Percentiles rank a stretch among this genome's conserved stretches.
These are phyloP conservation scores for Ceratobasidium sp. DNA, from an alignment of 1,284 basidiomycete species.

Conservation along the genomic window DNA sequence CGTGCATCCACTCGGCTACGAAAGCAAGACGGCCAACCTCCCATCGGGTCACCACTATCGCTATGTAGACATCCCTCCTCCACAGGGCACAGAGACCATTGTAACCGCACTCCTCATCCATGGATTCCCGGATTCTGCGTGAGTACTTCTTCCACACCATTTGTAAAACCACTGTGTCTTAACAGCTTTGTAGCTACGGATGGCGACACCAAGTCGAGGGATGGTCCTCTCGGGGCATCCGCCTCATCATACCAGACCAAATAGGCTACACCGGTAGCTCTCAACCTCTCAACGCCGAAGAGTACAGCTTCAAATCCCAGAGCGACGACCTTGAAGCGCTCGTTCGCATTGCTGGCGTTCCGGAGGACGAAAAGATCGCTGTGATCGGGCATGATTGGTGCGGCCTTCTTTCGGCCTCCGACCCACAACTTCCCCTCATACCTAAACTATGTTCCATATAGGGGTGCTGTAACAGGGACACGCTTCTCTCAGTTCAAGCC, in stretches of 20 bases:
- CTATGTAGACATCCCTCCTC: slow-evolving; percentile 24
- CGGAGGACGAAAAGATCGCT: slow-evolving; percentile 29
- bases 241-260: slow-evolving; percentile 34
- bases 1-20: slow-evolving; percentile 20
- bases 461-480: slow-evolving; percentile 23
- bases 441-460: not conserved
- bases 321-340: slow-evolving; percentile 30
- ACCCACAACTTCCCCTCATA: not conserved
- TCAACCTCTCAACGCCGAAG: slow-evolving; percentile 35
- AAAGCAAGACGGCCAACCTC: slow-evolving; percentile 1
- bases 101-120: slow-evolving; percentile 19
- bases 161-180: not conserved
- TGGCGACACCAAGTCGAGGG: slow-evolving; percentile 40
- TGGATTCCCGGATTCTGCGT: slow-evolving; percentile 14
- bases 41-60: slow-evolving; percentile 7
- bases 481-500: slow-evolving; percentile 35
- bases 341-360: slow-evolving; percentile 7
- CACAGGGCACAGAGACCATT: not conserved
- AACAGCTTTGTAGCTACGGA: slow-evolving; percentile 2
- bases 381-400: slow-evolving; percentile 36
- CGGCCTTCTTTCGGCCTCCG: not conserved
- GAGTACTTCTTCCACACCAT: not conserved
- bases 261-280: slow-evolving; percentile 35
- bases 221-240: slow-evolving; percentile 39
- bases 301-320: slow-evolving; percentile 22